Conservation (phyloP, 371 early-diverging fungal genomes). For the Actinomortierella ambigua region DNA sequence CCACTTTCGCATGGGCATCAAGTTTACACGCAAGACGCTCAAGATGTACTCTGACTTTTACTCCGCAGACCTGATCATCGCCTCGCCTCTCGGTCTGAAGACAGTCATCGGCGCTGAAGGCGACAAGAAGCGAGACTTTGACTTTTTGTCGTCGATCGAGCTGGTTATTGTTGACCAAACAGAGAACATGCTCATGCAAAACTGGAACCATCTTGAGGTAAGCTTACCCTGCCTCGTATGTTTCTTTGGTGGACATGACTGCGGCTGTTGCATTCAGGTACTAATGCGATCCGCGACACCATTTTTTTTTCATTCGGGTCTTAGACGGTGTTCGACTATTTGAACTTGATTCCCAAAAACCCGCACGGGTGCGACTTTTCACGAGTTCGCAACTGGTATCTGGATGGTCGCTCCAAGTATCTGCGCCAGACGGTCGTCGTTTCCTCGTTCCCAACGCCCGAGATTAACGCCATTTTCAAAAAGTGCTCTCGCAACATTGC, state of each 20-base stretch:
- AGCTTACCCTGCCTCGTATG: not conserved
- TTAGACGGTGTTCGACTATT: constrained; percentile 74
- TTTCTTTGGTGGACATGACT: not conserved
- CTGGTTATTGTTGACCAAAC: constrained; percentile 87
- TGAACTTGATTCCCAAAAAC: constrained; percentile 88
- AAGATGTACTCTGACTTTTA: constrained; percentile 91
- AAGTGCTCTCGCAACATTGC: constrained; percentile 74
- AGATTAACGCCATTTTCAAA: constrained; percentile 85
- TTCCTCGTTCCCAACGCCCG: constrained; percentile 83
- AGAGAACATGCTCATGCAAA: constrained; percentile 93
- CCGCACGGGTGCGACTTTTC: constrained; percentile 95
- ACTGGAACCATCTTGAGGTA: constrained; percentile 94
- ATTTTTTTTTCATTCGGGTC: not conserved
- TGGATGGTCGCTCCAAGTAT: constrained; percentile 85
- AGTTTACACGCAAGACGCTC: constrained; percentile 83
- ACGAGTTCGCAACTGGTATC: constrained; percentile 82
- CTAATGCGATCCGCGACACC: not conserved
- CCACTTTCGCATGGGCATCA: constrained; percentile 93
- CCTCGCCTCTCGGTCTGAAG: constrained; percentile 92
- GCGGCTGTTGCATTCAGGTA: not conserved
- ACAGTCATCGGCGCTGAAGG: constrained; percentile 83
- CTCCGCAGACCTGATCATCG: constrained; percentile 88
- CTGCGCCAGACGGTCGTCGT: constrained; percentile 88
- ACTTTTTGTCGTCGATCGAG: constrained; percentile 94
- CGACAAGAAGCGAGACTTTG: constrained; percentile 87